Evolutionary conservation across 2,329 filamentous ascomycete genomes (phyloP), one percentile per base, ranked within the genome.

Genomic region (Ophiostoma ulmi): DNA sequence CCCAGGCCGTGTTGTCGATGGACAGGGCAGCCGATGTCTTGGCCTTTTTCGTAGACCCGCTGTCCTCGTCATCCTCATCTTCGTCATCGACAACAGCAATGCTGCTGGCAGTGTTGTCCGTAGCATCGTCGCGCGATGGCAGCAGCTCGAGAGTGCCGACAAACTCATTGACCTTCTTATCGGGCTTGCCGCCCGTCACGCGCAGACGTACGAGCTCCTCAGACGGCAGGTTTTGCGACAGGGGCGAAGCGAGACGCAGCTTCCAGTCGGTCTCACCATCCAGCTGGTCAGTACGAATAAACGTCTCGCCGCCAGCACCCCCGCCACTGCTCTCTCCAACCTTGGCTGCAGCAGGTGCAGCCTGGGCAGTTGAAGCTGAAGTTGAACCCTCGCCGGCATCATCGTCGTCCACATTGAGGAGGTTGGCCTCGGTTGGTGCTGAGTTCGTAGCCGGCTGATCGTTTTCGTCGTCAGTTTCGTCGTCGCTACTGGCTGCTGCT

Each of bases 251-350:
- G 48, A 98, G 80, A 39, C 96, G 90, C 71, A 99, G 83, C 80
- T 99, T 99, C 96, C 95, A 99, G 77, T 99, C 95, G 0, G 95
- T 99, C 81, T 99, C 95, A 75, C 95, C 95, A 77, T 99, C 95
- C 11, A 99, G 85, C 78, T 99, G 95, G 79, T 99, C 95, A 1
- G 96, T 99, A 72, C 95, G 88, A 77, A 99, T 98, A 77, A 99
- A 99, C 0, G 94, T 94, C 80, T 99, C 96, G 38, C 93, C 93
- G 36, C 85, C 84, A n/a, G 85, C 80, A 14, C 55, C 41, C 31
- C 55, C 38, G 39, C n/a, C 63, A 39, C 48, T 38, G 52, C 63
- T 35, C 22, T 71, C 75, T 0, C 11, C 61, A 5, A 20, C 11
- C 2, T 70, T 52, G 14, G n/a, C 64, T 5, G 48, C 79, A 31